A percentile compares a stretch with the other conserved stretches of the same genome.
phyloP scores from a whole-genome alignment of 2,329 filamentous ascomycete genomes.

The Verticillium nubilum region DNA sequence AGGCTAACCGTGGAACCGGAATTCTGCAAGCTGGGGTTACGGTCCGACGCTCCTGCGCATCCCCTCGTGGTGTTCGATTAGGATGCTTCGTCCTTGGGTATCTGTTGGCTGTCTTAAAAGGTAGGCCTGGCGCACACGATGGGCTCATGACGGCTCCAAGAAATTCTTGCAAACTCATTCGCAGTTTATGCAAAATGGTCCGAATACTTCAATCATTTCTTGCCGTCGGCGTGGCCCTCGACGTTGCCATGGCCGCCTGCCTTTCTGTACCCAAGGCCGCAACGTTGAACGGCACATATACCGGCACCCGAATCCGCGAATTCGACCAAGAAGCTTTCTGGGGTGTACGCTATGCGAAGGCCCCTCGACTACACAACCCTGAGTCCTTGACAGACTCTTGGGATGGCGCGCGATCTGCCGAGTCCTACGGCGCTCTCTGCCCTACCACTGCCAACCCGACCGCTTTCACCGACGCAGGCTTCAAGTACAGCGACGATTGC shows the following conservation, averaged over 20 bases:
- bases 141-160: too few species aligned
- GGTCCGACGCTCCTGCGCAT: neutral
- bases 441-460: constrained; percentile 5
- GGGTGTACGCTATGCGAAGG: constrained; percentile 43
- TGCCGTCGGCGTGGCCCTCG: neutral
- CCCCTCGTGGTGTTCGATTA: neutral
- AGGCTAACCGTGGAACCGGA: neutral
- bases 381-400: constrained; percentile 40
- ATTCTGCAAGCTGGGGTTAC: neutral
- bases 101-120: neutral
- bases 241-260: neutral
- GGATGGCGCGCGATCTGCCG: constrained; percentile 32
- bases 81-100: neutral
- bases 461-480: constrained; percentile 11
- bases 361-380: constrained; percentile 42
- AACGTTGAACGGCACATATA: constrained; percentile 29
- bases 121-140: neutral
- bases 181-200: too few species aligned
- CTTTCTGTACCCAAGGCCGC: neutral
- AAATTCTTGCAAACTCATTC: too few species aligned
- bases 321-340: constrained; percentile 41
- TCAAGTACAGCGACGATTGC: constrained; percentile 48
- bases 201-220: neutral
- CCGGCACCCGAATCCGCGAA: constrained; percentile 25
- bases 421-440: constrained; percentile 37